Evolutionary conservation across 805 yeast species (phyloP).

Genomic region (Spathaspora hagerdaliae): DNA sequence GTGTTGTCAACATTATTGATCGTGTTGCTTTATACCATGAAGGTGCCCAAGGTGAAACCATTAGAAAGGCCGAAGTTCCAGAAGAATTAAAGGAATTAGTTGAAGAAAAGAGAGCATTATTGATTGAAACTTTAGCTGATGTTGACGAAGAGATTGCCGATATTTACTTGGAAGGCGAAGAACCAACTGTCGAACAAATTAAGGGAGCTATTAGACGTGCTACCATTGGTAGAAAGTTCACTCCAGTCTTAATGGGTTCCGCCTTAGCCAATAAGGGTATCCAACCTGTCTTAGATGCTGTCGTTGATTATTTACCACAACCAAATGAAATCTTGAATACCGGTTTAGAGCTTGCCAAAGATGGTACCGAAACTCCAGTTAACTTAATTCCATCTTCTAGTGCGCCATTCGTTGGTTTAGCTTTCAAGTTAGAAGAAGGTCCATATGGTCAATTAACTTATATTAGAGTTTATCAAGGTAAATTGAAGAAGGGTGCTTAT

Average conservation of each 20-base stretch:
- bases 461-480: constrained; percentile 95
- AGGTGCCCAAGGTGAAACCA: constrained; percentile 82
- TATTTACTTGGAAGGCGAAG: constrained; percentile 82
- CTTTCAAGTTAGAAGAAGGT: constrained; percentile 99
- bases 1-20: constrained; percentile 89
- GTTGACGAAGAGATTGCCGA: constrained; percentile 98
- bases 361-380: constrained; percentile 59
- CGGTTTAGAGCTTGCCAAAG: constrained; percentile 70
- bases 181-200: constrained; percentile 80
- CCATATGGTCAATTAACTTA: constrained; percentile 97
- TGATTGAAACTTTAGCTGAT: constrained; percentile 94
- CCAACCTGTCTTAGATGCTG: constrained; percentile 94
- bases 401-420: constrained; percentile 90
- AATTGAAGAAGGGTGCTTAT: constrained; percentile 82
- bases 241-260: constrained; percentile 99
- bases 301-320: constrained; percentile 91
- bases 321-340: constrained; percentile 91
- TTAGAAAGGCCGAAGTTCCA: constrained; percentile 65
- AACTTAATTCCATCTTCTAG: constrained; percentile 66
- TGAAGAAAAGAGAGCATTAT: constrained; percentile 79
- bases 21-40: constrained; percentile 85
- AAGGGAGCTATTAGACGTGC: constrained; percentile 88
- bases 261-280: constrained; percentile 96
- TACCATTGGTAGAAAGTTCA: constrained; percentile 91
- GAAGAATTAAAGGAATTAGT: constrained; percentile 75